Evolutionary conservation across 306 rosid species (phyloP).

Genomic region (Lotus japonicus): DNA sequence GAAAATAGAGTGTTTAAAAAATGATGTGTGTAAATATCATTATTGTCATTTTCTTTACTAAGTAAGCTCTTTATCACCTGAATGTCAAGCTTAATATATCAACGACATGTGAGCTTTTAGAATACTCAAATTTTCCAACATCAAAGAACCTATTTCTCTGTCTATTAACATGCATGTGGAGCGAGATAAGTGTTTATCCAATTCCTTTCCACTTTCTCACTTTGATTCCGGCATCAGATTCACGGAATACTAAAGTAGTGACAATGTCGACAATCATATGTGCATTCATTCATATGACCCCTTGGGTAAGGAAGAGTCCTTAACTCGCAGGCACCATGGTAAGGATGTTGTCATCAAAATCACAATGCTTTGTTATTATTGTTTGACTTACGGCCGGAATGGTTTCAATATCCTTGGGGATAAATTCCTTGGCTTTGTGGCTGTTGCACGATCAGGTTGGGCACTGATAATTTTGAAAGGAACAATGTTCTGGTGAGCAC

Average conservation of each 20-base stretch:
- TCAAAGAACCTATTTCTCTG: too few species aligned
- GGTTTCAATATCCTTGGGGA: conserved; percentile 19
- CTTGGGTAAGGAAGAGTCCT: conserved; percentile 22
- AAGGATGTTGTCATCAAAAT: not conserved
- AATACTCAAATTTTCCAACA: too few species aligned
- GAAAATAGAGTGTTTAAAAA: too few species aligned
- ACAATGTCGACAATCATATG: not conserved
- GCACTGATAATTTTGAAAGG: too few species aligned
- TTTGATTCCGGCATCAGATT: conserved; percentile 56
- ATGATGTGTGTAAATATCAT: too few species aligned
- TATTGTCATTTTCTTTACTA: too few species aligned
- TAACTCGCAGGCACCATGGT: not conserved
- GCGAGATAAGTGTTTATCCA: conserved; percentile 35
- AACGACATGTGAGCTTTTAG: too few species aligned
- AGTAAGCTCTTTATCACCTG: too few species aligned
- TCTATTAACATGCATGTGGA: too few species aligned
- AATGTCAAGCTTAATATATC: too few species aligned
- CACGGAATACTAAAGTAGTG: conserved; percentile 40
- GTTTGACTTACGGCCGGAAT: not conserved
- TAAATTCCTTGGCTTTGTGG: conserved; percentile 19
- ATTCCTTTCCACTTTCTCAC: conserved; percentile 23
- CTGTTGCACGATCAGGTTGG: not conserved
- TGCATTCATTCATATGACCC: conserved; percentile 14
- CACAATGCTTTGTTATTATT: not conserved
- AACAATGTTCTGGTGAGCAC: too few species aligned